Base-by-base conservation (phyloP, 495 filamentous ascomycete genomes). In the Podospora didyma region DNA sequence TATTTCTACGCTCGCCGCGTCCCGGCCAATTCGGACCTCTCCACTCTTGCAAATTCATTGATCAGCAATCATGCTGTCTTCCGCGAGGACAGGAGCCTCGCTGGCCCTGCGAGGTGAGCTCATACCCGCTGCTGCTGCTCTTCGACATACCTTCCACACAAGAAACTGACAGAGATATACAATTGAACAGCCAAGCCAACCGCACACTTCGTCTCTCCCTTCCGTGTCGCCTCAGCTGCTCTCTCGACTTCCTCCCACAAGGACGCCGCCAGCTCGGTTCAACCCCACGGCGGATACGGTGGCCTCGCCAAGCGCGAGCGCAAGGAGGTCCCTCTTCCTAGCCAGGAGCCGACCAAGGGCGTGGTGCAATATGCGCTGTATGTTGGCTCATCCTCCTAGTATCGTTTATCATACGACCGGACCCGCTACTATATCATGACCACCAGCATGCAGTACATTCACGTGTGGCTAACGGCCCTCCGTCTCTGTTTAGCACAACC, bases 301-400 rank as follows among this genome's bases (percentile, higher is more conserved):
- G 64, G 69, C 41, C 52, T 75, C 51, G 72, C 69, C 58, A 72
- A 61, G 60, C 73, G 72, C 56, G 61, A 67, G 56, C 71, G 77
- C 41, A 77, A 78, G 66, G 90, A 97, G 76, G 91, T 97, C 26
- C 89, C 85, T 61, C 77, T 98, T 57, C 82, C 90, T 41, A 94
- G 89, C 65, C 90, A 97, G 80, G 90, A 95, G 76, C 87, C 85
- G 60, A 96, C 90, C 75, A 92, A 97, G 80, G 92, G 93, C 67
- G 88, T 84, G 44, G 85, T 97, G 79, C 93, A 98, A 89, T 97
- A 95, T 79, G 93, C 92, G 58, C 78, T 98, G 92, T 96, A 84
- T 62, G 88, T 24, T 41, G 6, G 52, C 46, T 11, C 28, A n/a
- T 14, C 14, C 7, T 45, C 46, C 17, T 52, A 7, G 14, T 37